These are phyloP conservation scores for Heliosperma pusillum DNA, from an alignment of 148 eudicot species.

Conservation along the genomic window DNA sequence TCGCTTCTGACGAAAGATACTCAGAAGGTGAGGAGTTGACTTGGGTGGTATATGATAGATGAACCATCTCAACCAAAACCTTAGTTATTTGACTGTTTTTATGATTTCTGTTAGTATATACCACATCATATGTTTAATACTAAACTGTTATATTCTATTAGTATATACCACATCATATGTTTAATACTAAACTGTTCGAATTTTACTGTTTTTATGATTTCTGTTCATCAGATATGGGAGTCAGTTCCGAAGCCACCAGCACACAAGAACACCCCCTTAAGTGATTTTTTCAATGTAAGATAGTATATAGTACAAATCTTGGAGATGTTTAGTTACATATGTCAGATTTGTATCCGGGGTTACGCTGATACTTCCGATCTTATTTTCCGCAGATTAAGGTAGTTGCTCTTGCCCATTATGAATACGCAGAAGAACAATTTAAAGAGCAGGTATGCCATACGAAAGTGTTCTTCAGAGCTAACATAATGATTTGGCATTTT, in stretches of 20 bases:
- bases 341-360: neutral
- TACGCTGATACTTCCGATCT: conserved; percentile 22
- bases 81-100: too few species aligned
- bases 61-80: too few species aligned
- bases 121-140: too few species aligned
- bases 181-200: too few species aligned
- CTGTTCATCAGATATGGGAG: conserved; percentile 75
- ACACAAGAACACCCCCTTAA: conserved; percentile 82
- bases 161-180: too few species aligned
- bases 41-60: too few species aligned
- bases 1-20: conserved; percentile 90
- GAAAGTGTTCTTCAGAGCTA: too few species aligned
- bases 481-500: too few species aligned
- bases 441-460: too few species aligned
- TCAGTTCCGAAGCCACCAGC: conserved; percentile 95
- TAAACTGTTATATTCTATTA: too few species aligned
- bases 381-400: conserved; percentile 68
- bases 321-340: neutral
- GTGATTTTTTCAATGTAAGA: conserved; percentile 97
- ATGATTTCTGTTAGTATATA: too few species aligned
- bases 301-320: neutral
- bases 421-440: too few species aligned
- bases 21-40: conserved; percentile 60
- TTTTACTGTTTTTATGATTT: neutral
- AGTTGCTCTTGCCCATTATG: conserved; percentile 59